Conservation (phyloP, 805 yeast species). For the Metschnikowia dekortorum region DNA sequence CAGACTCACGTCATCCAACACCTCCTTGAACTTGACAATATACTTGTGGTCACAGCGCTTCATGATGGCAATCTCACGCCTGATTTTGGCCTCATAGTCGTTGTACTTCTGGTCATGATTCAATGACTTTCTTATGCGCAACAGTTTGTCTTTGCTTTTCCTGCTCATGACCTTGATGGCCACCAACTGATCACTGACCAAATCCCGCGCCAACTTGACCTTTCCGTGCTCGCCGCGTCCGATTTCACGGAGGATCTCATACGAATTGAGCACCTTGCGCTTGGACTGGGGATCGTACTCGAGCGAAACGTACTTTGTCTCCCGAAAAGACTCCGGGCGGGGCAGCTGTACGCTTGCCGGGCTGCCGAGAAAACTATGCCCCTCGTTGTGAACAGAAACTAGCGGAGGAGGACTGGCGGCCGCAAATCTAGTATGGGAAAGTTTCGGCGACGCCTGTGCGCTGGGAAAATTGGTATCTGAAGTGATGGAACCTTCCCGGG, state of each 20-base stretch:
- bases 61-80: constrained; percentile 42
- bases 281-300: constrained; percentile 87
- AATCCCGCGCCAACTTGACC: constrained; percentile 83
- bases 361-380: neutral
- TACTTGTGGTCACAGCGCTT: constrained; percentile 45
- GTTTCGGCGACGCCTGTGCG: neutral
- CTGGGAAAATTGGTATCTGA: neutral
- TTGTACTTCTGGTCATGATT: constrained; percentile 18
- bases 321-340: constrained; percentile 41
- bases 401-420: neutral
- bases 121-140: constrained; percentile 27
- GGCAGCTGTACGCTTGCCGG: neutral
- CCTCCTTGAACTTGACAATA: constrained; percentile 46
- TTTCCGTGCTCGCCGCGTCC: constrained; percentile 99
- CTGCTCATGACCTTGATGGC: constrained; percentile 93
- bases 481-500: constrained; percentile 10
- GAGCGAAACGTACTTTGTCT: constrained; percentile 71
- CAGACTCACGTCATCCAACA: constrained; percentile 78
- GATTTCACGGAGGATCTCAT: constrained; percentile 80
- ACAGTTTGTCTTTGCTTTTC: constrained; percentile 38
- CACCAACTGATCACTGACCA: constrained; percentile 59
- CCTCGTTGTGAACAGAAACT: constrained; percentile 2
- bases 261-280: constrained; percentile 79
- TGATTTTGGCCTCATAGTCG: constrained; percentile 35
- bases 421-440: neutral